Evolutionary conservation across 129 eudicot genomes (phyloP), one percentile per base, ranked within the genome.

Genomic region (Escallonia herrerae): DNA sequence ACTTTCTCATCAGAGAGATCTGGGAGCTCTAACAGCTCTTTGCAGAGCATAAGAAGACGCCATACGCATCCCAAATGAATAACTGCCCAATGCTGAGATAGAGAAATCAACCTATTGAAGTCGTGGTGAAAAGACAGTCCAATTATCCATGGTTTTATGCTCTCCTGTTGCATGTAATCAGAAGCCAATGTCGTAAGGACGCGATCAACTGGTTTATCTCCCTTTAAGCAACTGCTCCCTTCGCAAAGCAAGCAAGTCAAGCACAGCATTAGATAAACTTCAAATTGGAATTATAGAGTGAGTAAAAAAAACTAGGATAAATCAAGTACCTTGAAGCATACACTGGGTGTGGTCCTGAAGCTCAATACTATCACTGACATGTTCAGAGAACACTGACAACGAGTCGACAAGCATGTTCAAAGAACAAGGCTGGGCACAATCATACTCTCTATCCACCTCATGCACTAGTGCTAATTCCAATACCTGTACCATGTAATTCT

Each of bases 31-130:
- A 86, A 37, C 76, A 83, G 62, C 15, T 80, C 72, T 63, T 56
- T 72, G 74, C 87, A 85, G 47, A 81, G 60, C 12, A 72, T 53
- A 63, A 86, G 65, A 37, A 93, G 96, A 22, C 96, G 89, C 3
- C 68, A 86, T 66, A 83, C 63, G 81, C 95, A 88, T 69, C 84
- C 79, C 62, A 83, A 40, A 72, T 89, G 99, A 76, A 83, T 77
- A 71, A 82, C 60, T 58, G 91, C 87, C 87, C 88, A 86, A 66
- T 93, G 99, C 79, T 82, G 91, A 72, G 79, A 88, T 33, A 86
- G 65, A 37, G 85, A 72, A 43, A 74, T 80, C 76, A 89, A 64
- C 54, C 76, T 81, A 58, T 79, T 79, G 38, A 68, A 72, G 72
- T 80, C 80, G 53, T 55, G 49, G 40, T 74, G 89, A 74, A 76